A percentile compares a stretch with the other conserved stretches of the same genome.
Conservation (phyloP, 352 stramenopile genomes). For the Pythium rishiriense region DNA sequence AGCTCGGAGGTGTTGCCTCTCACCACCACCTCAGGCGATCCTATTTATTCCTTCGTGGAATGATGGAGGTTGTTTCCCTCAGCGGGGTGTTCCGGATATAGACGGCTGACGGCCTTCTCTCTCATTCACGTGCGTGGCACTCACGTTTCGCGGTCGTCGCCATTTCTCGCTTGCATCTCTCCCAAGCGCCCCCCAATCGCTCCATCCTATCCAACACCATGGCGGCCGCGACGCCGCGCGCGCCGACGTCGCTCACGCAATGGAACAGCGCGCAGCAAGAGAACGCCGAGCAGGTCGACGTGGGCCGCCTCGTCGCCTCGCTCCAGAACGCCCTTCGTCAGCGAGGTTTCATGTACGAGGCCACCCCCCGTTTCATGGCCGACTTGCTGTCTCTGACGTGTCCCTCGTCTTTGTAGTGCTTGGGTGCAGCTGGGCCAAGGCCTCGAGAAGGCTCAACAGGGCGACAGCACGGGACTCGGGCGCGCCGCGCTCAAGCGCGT, state of each 20-base stretch:
- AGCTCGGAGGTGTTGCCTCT: too few relatives aligned
- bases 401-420: constrained; percentile 28
- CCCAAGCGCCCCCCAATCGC: background rate
- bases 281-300: constrained; percentile 59
- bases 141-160: background rate
- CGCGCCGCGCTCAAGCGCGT: constrained; percentile 59
- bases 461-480: constrained; percentile 42
- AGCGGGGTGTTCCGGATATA: too few relatives aligned
- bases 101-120: too few relatives aligned
- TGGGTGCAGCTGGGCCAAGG: constrained; percentile 55
- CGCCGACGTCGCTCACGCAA: constrained; percentile 60
- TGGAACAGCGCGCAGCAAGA: constrained; percentile 75
- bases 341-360: constrained; percentile 50
- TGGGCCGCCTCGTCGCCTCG: constrained; percentile 41
- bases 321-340: constrained; percentile 42
- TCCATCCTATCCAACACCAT: constrained; percentile 21
- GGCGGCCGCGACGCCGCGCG: constrained; percentile 31
- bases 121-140: too few relatives aligned
- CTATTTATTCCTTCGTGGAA: too few relatives aligned
- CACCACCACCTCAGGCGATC: too few relatives aligned
- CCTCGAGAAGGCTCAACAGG: constrained; percentile 48
- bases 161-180: background rate
- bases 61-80: too few relatives aligned
- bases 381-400: background rate
- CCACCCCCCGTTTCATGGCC: background rate